phyloP scores from a whole-genome alignment of 306 rosid genomes.

The Castanopsis chinensis region DNA sequence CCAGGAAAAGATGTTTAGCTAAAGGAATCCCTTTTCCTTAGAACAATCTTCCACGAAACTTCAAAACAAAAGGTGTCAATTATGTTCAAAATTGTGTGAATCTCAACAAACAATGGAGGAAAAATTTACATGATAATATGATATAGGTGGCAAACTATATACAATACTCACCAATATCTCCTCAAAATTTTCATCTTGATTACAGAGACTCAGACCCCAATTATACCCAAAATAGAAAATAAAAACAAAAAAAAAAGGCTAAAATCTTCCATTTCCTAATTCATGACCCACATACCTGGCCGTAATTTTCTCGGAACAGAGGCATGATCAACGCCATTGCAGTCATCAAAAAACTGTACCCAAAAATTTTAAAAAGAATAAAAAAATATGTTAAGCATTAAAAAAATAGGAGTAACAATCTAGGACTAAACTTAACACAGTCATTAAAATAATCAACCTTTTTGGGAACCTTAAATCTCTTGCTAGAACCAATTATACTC shows the following conservation, averaged over 20 bases:
- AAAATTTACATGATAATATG: too few relatives aligned
- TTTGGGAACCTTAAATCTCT: constrained; percentile 45
- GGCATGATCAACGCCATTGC: constrained; percentile 57
- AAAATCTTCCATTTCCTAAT: neutral
- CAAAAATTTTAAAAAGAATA: neutral
- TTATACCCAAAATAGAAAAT: neutral
- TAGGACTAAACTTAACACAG: neutral
- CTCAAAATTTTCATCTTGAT: too few relatives aligned
- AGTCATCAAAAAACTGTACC: constrained; percentile 38
- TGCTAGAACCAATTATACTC: constrained; percentile 18
- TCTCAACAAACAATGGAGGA: too few relatives aligned
- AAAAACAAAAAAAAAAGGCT: too few relatives aligned
- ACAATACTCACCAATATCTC: too few relatives aligned
- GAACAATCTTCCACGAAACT: too few relatives aligned
- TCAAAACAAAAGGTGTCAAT: too few relatives aligned
- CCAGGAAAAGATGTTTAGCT: constrained; percentile 17
- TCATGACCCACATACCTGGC: constrained; percentile 50
- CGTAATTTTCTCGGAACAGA: constrained; percentile 79
- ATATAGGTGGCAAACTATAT: too few relatives aligned
- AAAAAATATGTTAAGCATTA: too few relatives aligned
- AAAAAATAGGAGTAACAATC: too few relatives aligned
- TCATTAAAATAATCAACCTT: constrained; percentile 32
- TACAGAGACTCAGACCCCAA: neutral
- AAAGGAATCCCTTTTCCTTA: too few relatives aligned
- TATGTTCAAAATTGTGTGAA: too few relatives aligned